phyloP scores from a whole-genome alignment of 768 basidiomycete species.

The Pisolithus sp. region DNA sequence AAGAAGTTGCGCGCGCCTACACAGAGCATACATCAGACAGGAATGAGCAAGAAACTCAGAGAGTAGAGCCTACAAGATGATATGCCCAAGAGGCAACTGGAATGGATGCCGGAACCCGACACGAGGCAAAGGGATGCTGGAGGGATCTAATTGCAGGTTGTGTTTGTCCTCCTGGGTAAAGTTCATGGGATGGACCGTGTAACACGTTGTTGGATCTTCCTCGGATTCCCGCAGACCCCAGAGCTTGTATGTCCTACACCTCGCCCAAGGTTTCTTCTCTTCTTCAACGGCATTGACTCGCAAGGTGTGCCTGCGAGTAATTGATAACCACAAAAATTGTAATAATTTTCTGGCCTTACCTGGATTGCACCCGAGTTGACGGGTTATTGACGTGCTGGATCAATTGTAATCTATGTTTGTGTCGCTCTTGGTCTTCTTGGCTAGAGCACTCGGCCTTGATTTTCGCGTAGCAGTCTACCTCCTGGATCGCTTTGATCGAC shows the following conservation, averaged over 20 bases:
- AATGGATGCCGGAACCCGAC: neutral
- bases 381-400: constrained; percentile 16
- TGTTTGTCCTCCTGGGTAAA: constrained; percentile 5
- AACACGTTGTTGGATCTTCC: neutral
- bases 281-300: constrained; percentile 1
- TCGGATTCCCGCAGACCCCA: neutral
- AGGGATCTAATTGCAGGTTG: constrained; percentile 4
- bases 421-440: constrained; percentile 4
- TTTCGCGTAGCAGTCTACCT: neutral
- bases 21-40: neutral
- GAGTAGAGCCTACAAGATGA: neutral
- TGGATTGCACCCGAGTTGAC: constrained; percentile 1
- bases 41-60: neutral
- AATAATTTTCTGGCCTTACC: constrained; percentile 5
- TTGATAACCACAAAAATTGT: neutral
- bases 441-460: constrained; percentile 1
- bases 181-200: constrained; percentile 5
- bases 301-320: constrained; percentile 3
- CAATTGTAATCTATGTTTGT: constrained; percentile 8
- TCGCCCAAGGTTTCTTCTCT: too few relatives aligned
- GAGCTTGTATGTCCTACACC: neutral
- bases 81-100: neutral
- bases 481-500: constrained; percentile 8
- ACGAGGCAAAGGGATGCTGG: constrained; percentile 2
- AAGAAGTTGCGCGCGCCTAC: constrained; percentile 32